These are phyloP conservation scores for Melampsora abietis-canadensis DNA, from an alignment of 1,284 basidiomycete genomes.

Conservation along the genomic window DNA sequence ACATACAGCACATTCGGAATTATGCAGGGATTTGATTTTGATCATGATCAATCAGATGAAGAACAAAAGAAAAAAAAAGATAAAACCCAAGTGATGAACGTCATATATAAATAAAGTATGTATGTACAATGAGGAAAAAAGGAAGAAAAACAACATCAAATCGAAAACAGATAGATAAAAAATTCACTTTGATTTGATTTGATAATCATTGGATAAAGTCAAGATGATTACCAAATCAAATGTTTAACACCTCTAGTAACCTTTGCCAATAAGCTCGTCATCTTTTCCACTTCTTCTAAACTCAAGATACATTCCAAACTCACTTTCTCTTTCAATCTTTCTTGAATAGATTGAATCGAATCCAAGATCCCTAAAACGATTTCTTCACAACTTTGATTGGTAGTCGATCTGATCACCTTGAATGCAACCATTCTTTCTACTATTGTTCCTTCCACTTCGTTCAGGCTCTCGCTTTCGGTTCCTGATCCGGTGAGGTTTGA, in stretches of 20 bases:
- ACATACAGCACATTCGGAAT: too few species aligned
- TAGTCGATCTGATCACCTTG: slow-evolving; percentile 3
- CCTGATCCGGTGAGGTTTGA: slow-evolving; percentile 56
- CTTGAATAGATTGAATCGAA: not conserved
- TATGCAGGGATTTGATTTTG: too few species aligned
- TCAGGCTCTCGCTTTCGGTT: not conserved
- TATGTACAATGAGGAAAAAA: too few species aligned
- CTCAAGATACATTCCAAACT: not conserved
- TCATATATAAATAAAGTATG: too few species aligned
- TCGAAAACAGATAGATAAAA: too few species aligned
- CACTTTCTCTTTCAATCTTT: not conserved
- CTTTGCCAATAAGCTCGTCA: not conserved
- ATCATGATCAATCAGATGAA: too few species aligned
- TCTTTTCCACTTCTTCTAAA: slow-evolving; percentile 9
- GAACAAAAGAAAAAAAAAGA: too few species aligned
- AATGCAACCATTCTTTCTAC: slow-evolving; percentile 9
- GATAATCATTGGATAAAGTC: too few species aligned
- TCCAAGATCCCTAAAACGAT: not conserved
- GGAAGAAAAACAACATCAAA: too few species aligned
- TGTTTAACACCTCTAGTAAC: slow-evolving; percentile 32
- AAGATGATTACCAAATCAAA: slow-evolving; percentile 18
- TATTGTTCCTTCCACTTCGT: not conserved
- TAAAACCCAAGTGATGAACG: too few species aligned
- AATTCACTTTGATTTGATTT: too few species aligned
- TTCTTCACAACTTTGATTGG: not conserved